Percentiles rank a stretch among this genome's conserved stretches.
Conservation (phyloP, 2,329 filamentous ascomycete genomes). For the Botrytis cinerea region DNA sequence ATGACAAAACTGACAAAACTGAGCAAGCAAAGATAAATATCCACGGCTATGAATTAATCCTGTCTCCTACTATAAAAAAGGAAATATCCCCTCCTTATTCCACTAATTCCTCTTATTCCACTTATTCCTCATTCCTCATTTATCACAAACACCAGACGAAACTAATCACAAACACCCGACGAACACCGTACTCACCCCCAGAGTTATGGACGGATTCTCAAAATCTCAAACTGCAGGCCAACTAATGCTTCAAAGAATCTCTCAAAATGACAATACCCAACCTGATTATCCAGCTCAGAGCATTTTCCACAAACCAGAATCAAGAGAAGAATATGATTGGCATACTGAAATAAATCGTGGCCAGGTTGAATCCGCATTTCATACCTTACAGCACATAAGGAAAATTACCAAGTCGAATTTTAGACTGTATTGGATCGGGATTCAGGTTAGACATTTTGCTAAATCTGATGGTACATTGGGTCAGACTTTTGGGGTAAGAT, state of each 20-base stretch:
- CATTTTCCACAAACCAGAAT: neutral
- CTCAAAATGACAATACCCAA: neutral
- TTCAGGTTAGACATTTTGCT: neutral
- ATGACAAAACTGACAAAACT: neutral
- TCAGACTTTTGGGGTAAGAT: neutral
- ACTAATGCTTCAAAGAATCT: neutral
- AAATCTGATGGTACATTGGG: neutral
- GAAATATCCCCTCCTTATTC: neutral
- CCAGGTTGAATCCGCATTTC: neutral
- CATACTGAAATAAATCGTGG: fast-evolving
- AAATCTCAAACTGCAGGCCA: neutral
- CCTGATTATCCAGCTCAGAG: neutral
- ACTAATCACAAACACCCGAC: neutral
- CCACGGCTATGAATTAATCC: neutral
- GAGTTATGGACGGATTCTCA: neutral
- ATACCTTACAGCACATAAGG: neutral
- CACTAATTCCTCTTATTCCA: no score
- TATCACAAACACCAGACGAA: fast-evolving
- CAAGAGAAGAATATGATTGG: neutral
- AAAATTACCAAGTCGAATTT: neutral
- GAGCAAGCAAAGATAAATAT: neutral
- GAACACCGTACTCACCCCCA: neutral
- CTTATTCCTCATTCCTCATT: neutral
- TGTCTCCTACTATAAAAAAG: neutral
- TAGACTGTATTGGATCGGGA: neutral